These are phyloP conservation scores for Nitzschia sp. DNA, from an alignment of 108 stramenopile genomes.

Conservation along the genomic window DNA sequence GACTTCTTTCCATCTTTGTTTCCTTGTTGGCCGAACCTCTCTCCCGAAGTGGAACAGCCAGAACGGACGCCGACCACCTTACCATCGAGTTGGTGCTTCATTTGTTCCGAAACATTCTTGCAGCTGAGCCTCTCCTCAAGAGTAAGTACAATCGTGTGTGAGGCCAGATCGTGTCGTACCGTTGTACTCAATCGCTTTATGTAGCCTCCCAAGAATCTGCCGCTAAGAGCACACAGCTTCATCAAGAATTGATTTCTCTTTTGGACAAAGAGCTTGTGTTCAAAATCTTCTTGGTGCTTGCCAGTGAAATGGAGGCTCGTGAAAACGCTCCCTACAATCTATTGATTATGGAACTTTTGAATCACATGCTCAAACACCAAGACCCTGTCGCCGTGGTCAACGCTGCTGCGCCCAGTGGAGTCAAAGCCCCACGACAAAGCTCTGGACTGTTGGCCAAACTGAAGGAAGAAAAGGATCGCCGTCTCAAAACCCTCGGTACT, in stretches of 20 bases:
- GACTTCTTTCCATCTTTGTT: constrained; percentile 75
- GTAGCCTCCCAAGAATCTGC: constrained; percentile 44
- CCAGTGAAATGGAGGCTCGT: constrained; percentile 73
- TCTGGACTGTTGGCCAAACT: constrained; percentile 48
- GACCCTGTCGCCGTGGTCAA: constrained; percentile 51
- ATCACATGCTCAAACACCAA: constrained; percentile 64
- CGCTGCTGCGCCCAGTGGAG: constrained; percentile 10
- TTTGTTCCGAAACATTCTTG: constrained; percentile 78
- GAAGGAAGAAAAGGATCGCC: constrained; percentile 52
- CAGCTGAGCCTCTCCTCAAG: constrained; percentile 49
- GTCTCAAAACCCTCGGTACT: constrained; percentile 17
- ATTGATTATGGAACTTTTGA: constrained; percentile 82
- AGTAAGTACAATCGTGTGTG: constrained; percentile 20
- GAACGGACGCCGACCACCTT: constrained; percentile 75
- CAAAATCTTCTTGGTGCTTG: constrained; percentile 72
- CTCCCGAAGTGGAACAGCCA: constrained; percentile 51
- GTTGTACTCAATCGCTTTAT: neutral
- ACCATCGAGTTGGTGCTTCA: constrained; percentile 86
- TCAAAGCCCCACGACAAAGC: neutral
- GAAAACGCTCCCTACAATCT: constrained; percentile 85
- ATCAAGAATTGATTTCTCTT: constrained; percentile 67
- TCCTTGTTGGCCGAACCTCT: constrained; percentile 81
- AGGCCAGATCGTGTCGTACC: neutral
- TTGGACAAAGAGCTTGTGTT: constrained; percentile 81
- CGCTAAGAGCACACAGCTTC: constrained; percentile 42